Evolutionary conservation across 2,329 filamentous ascomycete species (phyloP), one percentile per base, ranked within the genome.

Genomic region (Fusarium euwallaceae): DNA sequence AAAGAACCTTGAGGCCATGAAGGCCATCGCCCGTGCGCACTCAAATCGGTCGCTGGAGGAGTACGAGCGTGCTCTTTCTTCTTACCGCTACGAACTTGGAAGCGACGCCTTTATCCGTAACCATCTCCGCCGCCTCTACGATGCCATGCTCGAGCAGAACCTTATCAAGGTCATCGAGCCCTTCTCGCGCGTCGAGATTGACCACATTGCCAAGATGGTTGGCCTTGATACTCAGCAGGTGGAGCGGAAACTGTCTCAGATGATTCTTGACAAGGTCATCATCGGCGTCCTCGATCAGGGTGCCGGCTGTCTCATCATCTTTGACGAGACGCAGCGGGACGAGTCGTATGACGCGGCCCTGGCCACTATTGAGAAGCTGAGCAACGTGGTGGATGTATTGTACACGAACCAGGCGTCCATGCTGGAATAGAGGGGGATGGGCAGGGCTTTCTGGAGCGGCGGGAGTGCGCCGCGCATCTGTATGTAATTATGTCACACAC

Each of bases 101-200:
- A 94, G 94, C 83, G 97, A 99, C 82, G 90, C 94, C 71, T 99
- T 99, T 87, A 97, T 99, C 84, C 95, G 96, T 73, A 98, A 97
- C 85, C 97, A 99, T 86, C 92, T 99, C 77, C 94, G 95, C 70
- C 93, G 95, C 61, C 89, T 99, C 61, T 99, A 99, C 87, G 97
- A 99, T 84, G 95, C 95, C 82, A 98, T 99, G 95, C 86, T 99
- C 81, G 97, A 99, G 88, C 97, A 99, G 89, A 99, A 99, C 85
- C 90, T 99, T 48, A 97, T 98, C 90, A 98, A 99, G 88, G 97
- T 99, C 73, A 99, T 99, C 82, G 97, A 99, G 88, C 97, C 97
- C 24, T 99, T 98, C 87, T 97, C 94, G 80, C 92, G 95, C 72
- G 97, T 99, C 64, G 97, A 99, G 86, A 97, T 99, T 79, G 93